Percentiles rank a stretch among this genome's conserved stretches.
Conservation (phyloP, 805 yeast species). For the Kuraishia hungarica region DNA sequence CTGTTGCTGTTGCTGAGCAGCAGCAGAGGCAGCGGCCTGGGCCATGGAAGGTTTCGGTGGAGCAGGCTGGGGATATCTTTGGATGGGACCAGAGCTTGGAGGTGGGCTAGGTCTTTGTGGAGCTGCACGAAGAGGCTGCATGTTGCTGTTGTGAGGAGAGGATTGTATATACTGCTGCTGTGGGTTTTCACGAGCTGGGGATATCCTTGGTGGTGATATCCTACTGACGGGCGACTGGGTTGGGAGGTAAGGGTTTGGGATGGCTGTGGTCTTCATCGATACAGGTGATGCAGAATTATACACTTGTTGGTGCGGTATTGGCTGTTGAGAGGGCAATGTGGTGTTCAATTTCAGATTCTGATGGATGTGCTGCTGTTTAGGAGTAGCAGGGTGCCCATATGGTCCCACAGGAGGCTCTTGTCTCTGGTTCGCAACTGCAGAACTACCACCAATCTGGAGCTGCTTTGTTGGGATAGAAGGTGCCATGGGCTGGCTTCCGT, state of each 20-base stretch:
- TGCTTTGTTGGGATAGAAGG: neutral
- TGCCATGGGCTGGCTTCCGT: neutral
- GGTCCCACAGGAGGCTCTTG: neutral
- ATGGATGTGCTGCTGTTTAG: neutral
- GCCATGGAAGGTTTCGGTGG: neutral
- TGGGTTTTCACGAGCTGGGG: neutral
- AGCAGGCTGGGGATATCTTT: neutral
- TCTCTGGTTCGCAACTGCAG: neutral
- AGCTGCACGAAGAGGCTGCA: neutral
- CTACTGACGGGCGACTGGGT: neutral
- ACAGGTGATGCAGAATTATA: neutral
- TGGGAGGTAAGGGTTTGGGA: neutral
- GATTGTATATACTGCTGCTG: neutral
- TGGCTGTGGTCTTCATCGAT: neutral
- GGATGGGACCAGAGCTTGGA: neutral
- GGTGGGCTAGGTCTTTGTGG: neutral
- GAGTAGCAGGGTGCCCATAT: neutral
- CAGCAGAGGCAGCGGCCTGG: neutral
- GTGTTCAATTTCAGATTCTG: slow-evolving; percentile 1
- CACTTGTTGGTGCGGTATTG: neutral
- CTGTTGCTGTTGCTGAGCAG: neutral
- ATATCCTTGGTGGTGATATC: neutral
- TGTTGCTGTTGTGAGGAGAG: neutral
- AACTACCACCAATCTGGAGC: slow-evolving; percentile 14
- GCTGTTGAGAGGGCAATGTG: neutral